Percentiles rank a stretch among this genome's conserved stretches.
phyloP scores from a whole-genome alignment of 768 basidiomycete species.

The Naganishia onofrii region DNA sequence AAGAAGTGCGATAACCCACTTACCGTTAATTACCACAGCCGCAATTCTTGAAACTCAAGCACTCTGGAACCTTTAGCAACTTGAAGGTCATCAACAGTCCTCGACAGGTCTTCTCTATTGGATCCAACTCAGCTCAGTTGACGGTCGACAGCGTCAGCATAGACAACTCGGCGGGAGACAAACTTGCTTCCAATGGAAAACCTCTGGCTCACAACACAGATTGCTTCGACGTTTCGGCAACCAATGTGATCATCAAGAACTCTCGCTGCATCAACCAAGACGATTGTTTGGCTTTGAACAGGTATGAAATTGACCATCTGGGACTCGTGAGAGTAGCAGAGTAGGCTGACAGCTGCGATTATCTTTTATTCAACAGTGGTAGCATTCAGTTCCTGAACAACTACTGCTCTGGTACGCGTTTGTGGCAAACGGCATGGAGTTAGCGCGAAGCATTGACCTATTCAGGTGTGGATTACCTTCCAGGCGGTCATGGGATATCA shows the following conservation, averaged over 20 bases:
- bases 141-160: constrained; percentile 58
- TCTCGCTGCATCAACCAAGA: constrained; percentile 52
- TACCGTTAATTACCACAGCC: neutral
- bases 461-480: neutral
- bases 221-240: constrained; percentile 41
- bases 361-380: no score
- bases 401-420: constrained; percentile 53
- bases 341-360: no score
- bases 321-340: no score
- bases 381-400: constrained; percentile 56
- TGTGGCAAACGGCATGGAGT: neutral
- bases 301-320: no score
- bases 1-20: constrained; percentile 49
- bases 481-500: constrained; percentile 64
- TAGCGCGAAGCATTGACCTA: no score
- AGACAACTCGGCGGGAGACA: constrained; percentile 55
- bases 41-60: constrained; percentile 40
- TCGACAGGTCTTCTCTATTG: constrained; percentile 49
- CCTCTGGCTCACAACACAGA: constrained; percentile 40
- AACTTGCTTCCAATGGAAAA: constrained; percentile 14
- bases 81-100: constrained; percentile 56
- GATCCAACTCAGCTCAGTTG: constrained; percentile 43
- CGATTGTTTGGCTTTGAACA: no score
- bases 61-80: constrained; percentile 55
- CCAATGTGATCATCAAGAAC: constrained; percentile 33